phyloP scores from a whole-genome alignment of 1,284 basidiomycete genomes.

The Coniferiporia sulphurascens region DNA sequence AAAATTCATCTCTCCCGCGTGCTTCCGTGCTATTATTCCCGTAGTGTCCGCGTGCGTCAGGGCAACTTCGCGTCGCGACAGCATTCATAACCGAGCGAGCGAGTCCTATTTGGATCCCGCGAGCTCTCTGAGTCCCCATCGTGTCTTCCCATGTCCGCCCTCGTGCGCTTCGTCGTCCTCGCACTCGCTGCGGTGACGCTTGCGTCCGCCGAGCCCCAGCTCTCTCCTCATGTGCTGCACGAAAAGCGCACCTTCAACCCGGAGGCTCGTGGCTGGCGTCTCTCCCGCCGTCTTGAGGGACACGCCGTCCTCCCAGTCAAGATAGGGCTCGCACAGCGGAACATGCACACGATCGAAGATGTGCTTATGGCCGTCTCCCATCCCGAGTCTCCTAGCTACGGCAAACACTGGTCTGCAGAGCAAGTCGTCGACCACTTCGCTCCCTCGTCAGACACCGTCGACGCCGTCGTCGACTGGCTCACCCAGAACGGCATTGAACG shows the following conservation, averaged over 20 bases:
- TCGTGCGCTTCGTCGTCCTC: neutral
- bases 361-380: slow-evolving; percentile 33
- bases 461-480: slow-evolving; percentile 37
- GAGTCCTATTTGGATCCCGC: neutral
- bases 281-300: slow-evolving; percentile 13
- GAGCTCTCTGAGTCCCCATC: neutral
- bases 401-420: slow-evolving; percentile 33
- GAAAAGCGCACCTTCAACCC: slow-evolving; percentile 14
- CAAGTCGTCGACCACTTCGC: slow-evolving; percentile 36
- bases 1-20: neutral
- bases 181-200: neutral
- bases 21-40: neutral
- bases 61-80: neutral
- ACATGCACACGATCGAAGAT: slow-evolving; percentile 33
- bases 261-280: slow-evolving; percentile 13
- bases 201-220: neutral
- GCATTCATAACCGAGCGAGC: neutral
- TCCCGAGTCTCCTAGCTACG: slow-evolving; percentile 33
- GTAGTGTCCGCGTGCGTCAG: neutral
- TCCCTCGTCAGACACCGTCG: slow-evolving; percentile 33
- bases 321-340: slow-evolving; percentile 34
- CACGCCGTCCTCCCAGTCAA: slow-evolving; percentile 23
- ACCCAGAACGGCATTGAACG: slow-evolving; percentile 29
- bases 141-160: neutral
- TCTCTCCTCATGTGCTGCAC: slow-evolving; percentile 16